Conservation (phyloP, 2,329 filamentous ascomycete species). For the Pseudogymnoascus sp. region DNA sequence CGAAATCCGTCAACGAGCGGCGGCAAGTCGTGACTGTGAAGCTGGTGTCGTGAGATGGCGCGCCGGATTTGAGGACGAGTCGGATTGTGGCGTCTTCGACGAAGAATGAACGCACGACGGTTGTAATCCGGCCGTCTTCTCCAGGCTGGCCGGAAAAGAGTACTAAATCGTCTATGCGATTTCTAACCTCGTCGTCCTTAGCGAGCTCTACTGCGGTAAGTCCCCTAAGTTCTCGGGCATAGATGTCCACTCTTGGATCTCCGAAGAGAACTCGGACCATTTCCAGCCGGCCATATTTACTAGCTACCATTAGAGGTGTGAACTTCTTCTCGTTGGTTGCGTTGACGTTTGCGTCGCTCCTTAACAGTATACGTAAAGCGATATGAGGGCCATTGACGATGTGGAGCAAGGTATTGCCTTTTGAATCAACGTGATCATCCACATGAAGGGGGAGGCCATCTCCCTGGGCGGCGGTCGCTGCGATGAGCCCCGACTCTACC, state of each 20-base stretch:
- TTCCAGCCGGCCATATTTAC: conserved; percentile 93
- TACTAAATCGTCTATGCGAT: conserved; percentile 89
- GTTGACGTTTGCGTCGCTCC: conserved; percentile 93
- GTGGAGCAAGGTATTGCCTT: conserved; percentile 92
- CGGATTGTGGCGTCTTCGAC: conserved; percentile 93
- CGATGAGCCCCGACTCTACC: conserved; percentile 72
- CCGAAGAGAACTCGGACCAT: conserved; percentile 83
- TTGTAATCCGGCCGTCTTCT: conserved; percentile 74
- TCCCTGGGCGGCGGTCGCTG: conserved; percentile 65
- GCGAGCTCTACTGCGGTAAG: conserved; percentile 92
- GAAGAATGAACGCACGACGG: conserved; percentile 91
- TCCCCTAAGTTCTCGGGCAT: conserved; percentile 75
- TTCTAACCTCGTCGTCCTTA: conserved; percentile 95
- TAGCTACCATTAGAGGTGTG: conserved; percentile 94
- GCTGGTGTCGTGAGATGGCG: conserved; percentile 69
- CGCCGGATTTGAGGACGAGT: conserved; percentile 88
- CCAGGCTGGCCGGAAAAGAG: conserved; percentile 68
- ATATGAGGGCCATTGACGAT: conserved; percentile 82
- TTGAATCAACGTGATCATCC: conserved; percentile 85
- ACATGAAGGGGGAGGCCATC: conserved; percentile 77
- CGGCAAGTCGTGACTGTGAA: conserved; percentile 94
- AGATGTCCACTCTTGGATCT: conserved; percentile 78
- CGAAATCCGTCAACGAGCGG: conserved; percentile 80
- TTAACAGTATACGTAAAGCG: conserved; percentile 64
- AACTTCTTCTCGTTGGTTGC: conserved; percentile 92